Evolutionary conservation across 202 grass and related monocot species (phyloP).

Genomic region (Digitaria exilis): DNA sequence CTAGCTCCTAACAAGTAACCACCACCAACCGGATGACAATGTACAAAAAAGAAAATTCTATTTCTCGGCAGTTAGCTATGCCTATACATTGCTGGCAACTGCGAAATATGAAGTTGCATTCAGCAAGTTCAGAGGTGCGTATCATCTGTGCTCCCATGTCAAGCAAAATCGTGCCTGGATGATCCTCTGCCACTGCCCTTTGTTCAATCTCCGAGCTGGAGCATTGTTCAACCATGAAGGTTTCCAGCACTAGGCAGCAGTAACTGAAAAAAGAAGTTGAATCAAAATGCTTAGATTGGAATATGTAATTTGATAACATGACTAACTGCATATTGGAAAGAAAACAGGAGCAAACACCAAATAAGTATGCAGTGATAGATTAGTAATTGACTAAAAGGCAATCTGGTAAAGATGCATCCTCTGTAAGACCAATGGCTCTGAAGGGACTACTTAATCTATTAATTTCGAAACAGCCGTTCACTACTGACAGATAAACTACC

Average conservation of each 20-base stretch:
- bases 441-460: not conserved
- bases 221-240: not conserved
- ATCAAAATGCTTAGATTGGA: not conserved
- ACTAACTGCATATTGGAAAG: not conserved
- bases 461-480: not conserved
- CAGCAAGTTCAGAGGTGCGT: not conserved
- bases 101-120: not conserved
- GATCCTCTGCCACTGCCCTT: not conserved
- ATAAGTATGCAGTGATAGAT: not conserved
- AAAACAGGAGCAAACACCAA: not conserved
- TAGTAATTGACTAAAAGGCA: not conserved
- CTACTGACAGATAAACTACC: slow-evolving; percentile 8
- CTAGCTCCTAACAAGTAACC: slow-evolving; percentile 36
- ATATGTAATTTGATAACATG: not conserved
- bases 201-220: slow-evolving; percentile 10
- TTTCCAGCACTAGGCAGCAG: not conserved
- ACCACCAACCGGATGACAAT: slow-evolving; percentile 7
- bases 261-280: slow-evolving; percentile 8
- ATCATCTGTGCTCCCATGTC: not conserved
- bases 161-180: not conserved
- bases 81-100: not conserved
- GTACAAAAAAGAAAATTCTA: slow-evolving; percentile 13
- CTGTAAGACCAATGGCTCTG: not conserved
- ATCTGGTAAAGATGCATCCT: not conserved
- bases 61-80: not conserved